Evolutionary conservation across 1,284 basidiomycete species (phyloP).

Genomic region (Meripilus lineatus): DNA sequence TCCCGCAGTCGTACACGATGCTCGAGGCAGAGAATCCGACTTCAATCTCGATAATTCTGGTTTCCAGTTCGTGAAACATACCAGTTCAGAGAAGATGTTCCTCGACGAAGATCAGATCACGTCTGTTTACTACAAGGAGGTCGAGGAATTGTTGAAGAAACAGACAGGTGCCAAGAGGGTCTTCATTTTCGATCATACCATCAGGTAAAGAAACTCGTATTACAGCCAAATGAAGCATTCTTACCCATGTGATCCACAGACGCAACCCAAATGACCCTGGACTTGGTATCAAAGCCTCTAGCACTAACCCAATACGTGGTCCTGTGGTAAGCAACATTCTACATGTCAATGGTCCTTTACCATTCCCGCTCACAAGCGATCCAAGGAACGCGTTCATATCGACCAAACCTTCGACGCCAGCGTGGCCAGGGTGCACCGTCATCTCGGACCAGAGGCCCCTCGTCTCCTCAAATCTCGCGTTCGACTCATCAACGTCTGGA

Average conservation of each 20-base stretch:
- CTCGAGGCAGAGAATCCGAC: constrained; percentile 20
- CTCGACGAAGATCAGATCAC: constrained; percentile 33
- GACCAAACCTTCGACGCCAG: constrained; percentile 50
- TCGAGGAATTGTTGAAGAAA: constrained; percentile 35
- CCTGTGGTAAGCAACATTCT: neutral
- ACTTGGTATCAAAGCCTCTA: neutral
- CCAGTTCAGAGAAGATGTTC: constrained; percentile 26
- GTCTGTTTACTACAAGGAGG: constrained; percentile 34
- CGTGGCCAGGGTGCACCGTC: constrained; percentile 44
- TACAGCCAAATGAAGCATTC: neutral
- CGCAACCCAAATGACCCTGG: neutral
- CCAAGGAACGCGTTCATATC: constrained; percentile 36
- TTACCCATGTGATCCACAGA: neutral
- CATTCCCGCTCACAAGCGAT: constrained; percentile 7
- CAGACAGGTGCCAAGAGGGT: constrained; percentile 33
- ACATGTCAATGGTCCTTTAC: neutral
- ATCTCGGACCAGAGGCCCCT: constrained; percentile 38
- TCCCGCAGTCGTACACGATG: constrained; percentile 1
- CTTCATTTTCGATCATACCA: constrained; percentile 38
- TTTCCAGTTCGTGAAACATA: constrained; percentile 31
- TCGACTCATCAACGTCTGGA: constrained; percentile 67
- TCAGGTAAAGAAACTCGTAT: constrained; percentile 9
- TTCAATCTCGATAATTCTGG: constrained; percentile 34
- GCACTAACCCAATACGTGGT: neutral
- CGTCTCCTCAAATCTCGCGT: constrained; percentile 37